These are phyloP conservation scores for Amorphotheca resinae DNA, from an alignment of 495 filamentous ascomycete species.

Conservation along the genomic window DNA sequence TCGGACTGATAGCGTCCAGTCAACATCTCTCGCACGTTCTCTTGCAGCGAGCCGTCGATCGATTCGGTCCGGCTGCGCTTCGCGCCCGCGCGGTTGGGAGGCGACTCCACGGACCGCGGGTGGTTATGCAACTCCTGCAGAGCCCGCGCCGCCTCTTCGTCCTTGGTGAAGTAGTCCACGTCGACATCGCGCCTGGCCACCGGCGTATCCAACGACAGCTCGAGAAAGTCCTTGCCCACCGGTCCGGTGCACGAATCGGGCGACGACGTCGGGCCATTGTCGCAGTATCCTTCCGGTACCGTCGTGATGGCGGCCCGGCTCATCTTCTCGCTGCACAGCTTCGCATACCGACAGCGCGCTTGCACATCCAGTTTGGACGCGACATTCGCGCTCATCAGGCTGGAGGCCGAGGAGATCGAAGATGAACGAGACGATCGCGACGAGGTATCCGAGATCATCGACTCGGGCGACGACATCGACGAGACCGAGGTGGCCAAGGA, in stretches of 20 bases:
- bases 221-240: constrained; percentile 39
- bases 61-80: constrained; percentile 64
- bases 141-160: constrained; percentile 47
- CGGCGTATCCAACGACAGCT: constrained; percentile 38
- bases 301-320: constrained; percentile 35
- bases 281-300: constrained; percentile 41
- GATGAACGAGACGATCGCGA: constrained; percentile 58
- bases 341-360: constrained; percentile 74
- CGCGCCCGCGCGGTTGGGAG: constrained; percentile 25
- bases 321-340: constrained; percentile 41
- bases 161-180: constrained; percentile 30
- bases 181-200: constrained; percentile 31
- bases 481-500: constrained; percentile 69
- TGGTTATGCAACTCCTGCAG: constrained; percentile 49
- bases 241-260: constrained; percentile 47
- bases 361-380: constrained; percentile 60
- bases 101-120: constrained; percentile 20
- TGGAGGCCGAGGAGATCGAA: constrained; percentile 60
- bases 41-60: constrained; percentile 55
- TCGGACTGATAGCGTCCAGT: constrained; percentile 20
- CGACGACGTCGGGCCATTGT: constrained; percentile 43
- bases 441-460: constrained; percentile 76
- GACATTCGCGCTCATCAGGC: constrained; percentile 48
- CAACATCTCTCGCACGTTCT: constrained; percentile 57
- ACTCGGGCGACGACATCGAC: constrained; percentile 73